Evolutionary conservation across 345 rosid genomes (phyloP), one percentile per base, ranked within the genome.

Genomic region (Reutealis trisperma): DNA sequence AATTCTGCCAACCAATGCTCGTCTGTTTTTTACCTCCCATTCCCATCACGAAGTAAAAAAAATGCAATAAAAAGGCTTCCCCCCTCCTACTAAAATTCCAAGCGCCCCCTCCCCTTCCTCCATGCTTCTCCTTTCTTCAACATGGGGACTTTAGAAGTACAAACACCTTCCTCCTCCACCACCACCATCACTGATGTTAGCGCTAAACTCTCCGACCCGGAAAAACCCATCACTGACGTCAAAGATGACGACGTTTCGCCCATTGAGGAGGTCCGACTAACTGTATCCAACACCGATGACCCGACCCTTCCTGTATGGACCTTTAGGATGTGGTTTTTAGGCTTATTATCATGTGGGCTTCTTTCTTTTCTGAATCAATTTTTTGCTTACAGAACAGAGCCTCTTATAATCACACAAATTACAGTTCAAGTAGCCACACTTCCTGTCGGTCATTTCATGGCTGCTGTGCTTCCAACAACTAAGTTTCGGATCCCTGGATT

Each of bases 311-410:
- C 98, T 2, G 93, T 92, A 32, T 92, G 97, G 96, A 94, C 98
- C 19, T 94, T 92, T 76, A 83, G 98, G 71, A 91, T 92, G 96
- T 94, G 97, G 97, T 82, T 87, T 79, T 67, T 94, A 70, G 97
- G 98, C 30, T 70, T 94, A 8, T 2, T 88, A 6, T 90, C 96
- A 6, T 94, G 98, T 44, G 78, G 81, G 2, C 90, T 92, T 42
- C 91, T 94, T 11, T 89, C 97, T 0, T 92, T 94, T 75, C 87
- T 94, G 13, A 94, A 90, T 93, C 93, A 89, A 45, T 92, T 94
- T 90, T 90, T 94, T 79, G 37, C 91, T 34, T 94, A 86, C 94
- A 83, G 96, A 34, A 91, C 96, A 0, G 96, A 94, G 87, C 93
- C 98, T 8, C 90, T 94, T 12, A 24, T 92, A 25, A 85, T 94